phyloP scores from a whole-genome alignment of 768 basidiomycete genomes.

The Rhizopogon rudus region DNA sequence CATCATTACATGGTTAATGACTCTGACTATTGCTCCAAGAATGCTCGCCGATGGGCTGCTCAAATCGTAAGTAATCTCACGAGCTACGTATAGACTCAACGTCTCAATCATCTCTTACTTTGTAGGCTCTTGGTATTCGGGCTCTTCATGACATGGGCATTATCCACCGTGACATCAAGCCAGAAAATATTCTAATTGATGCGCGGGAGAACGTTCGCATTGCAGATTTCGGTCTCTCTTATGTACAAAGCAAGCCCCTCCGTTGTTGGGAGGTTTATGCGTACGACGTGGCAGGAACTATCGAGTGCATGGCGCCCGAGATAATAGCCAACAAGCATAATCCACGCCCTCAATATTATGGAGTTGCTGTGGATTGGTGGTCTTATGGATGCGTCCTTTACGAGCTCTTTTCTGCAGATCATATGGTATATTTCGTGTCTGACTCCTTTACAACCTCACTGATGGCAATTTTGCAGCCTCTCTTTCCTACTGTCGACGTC shows the following conservation, averaged over 20 bases:
- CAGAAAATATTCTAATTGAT: constrained; percentile 64
- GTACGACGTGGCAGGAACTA: constrained; percentile 28
- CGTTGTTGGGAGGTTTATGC: constrained; percentile 11
- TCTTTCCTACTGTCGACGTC: constrained; percentile 24
- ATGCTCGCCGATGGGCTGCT: constrained; percentile 34
- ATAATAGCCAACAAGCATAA: constrained; percentile 24
- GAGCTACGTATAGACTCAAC: neutral
- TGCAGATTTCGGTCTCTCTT: constrained; percentile 36
- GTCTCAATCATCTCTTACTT: neutral
- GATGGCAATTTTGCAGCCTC: constrained; percentile 15
- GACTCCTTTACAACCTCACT: neutral
- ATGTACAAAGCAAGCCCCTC: constrained; percentile 14
- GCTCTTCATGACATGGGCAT: constrained; percentile 55
- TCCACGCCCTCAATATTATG: constrained; percentile 17
- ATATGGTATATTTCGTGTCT: constrained; percentile 15
- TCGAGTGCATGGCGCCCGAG: constrained; percentile 37
- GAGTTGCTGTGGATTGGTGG: constrained; percentile 37
- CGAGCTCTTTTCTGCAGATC: constrained; percentile 28
- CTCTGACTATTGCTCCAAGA: constrained; percentile 15
- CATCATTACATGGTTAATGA: constrained; percentile 21
- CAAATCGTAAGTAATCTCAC: constrained; percentile 29
- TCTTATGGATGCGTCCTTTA: constrained; percentile 35
- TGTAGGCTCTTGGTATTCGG: constrained; percentile 35
- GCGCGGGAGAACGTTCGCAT: constrained; percentile 34
- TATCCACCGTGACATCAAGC: constrained; percentile 66